Evolutionary conservation across 805 yeast genomes (phyloP), one percentile per base, ranked within the genome.

Genomic region (Candida jianshihensis): DNA sequence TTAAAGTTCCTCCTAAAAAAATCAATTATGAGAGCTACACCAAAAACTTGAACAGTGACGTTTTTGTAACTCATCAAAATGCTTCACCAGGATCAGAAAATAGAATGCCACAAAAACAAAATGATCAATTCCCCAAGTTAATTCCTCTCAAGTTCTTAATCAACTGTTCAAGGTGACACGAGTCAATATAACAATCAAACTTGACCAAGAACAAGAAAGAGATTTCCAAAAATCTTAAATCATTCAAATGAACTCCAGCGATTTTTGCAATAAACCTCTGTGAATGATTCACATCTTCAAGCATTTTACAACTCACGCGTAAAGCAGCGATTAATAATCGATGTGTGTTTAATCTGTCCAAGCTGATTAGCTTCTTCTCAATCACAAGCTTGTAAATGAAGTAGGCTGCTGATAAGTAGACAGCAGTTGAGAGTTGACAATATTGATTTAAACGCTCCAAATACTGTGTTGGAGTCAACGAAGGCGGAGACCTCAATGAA

Each of bases 181-280:
- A 56, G 38, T 69, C 69, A 7, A 70, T 68, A 30, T 63, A 65
- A 38, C 76, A 53, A 33, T 71, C 67, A 50, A 73, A 75, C 47
- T 73, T 69, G 34, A 70, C 41, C 31, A 74, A 48, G 44, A 69
- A 71, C 38, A 76, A 52, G 27, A 75, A 57, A 1, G 75, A 66
- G 16, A 73, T 64, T 46, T 75, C 82, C 30, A 76, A 54, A 19
- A 62, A 56, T 37, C 62, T 56, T 33, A 75, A 54, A 36, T 75
- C 82, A 5, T 48, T 36, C 28, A 59, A 40, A 48, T 56, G 42
- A 37, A 71, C 52, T 1, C 78, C 78, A 3, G 68, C 70, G 16
- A 68, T 70, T 24, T 62, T 62, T 5, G 76, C 71, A 39, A 63
- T 65, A 32, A 68, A 61, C 27, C 50, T 55, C 47, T 68, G 72